phyloP scores from a whole-genome alignment of 331 rosid species.

The Pyracantha coccinea region DNA sequence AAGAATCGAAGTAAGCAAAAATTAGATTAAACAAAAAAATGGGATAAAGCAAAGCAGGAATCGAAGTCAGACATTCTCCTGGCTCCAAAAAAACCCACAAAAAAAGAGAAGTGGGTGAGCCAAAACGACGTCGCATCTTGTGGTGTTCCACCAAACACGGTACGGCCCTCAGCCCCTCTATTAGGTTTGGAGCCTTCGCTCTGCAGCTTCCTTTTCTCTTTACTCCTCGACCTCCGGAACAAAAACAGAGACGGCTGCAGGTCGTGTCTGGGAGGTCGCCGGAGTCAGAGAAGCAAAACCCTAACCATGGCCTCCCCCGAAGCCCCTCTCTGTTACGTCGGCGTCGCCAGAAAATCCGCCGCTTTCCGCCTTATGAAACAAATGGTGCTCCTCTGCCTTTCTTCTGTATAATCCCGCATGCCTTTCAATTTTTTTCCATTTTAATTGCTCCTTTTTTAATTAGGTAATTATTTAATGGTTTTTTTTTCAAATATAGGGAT shows the following conservation, averaged over 20 bases:
- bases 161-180: background rate
- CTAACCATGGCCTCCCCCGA: constrained; percentile 86
- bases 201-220: background rate
- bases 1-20: too few species aligned
- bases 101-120: background rate
- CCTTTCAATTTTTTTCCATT: background rate
- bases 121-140: background rate
- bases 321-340: constrained; percentile 80
- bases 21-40: too few species aligned
- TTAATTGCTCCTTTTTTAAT: background rate
- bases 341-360: constrained; percentile 80
- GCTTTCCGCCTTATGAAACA: constrained; percentile 97
- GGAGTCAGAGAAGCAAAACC: background rate
- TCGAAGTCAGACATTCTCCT: too few species aligned
- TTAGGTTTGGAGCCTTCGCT: constrained; percentile 8
- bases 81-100: background rate
- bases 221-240: constrained; percentile 8
- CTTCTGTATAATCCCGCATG: background rate
- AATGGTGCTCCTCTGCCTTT: constrained; percentile 45
- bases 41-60: too few species aligned
- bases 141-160: background rate
- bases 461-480: too few species aligned
- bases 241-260: constrained; percentile 11
- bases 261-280: constrained; percentile 9
- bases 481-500: constrained; percentile 37